phyloP scores from a whole-genome alignment of 176 grass and related monocot genomes.

The Saccharum officinarum region DNA sequence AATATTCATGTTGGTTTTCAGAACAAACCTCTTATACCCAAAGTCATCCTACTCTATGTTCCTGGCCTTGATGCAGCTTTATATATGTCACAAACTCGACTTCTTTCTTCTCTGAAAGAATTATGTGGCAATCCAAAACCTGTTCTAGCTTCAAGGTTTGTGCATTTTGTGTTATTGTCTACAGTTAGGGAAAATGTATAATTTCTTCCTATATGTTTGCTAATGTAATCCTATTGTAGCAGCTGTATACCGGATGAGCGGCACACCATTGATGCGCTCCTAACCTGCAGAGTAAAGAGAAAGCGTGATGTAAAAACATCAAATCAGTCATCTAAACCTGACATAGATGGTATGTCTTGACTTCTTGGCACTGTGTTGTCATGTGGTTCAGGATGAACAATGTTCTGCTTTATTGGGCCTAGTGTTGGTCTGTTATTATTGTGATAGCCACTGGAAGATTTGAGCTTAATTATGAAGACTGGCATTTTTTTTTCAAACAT shows the following conservation, averaged over 20 bases:
- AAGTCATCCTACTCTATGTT: slow-evolving; percentile 82
- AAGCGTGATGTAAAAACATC: slow-evolving; percentile 49
- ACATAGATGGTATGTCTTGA: slow-evolving; percentile 46
- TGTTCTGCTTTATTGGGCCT: background rate
- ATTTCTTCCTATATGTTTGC: background rate
- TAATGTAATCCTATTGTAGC: slow-evolving; percentile 36
- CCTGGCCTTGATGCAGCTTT: slow-evolving; percentile 93
- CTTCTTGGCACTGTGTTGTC: background rate
- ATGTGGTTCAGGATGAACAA: slow-evolving; percentile 11
- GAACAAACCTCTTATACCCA: slow-evolving; percentile 97
- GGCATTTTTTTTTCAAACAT: background rate
- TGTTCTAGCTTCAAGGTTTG: slow-evolving; percentile 91
- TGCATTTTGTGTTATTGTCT: slow-evolving; percentile 4
- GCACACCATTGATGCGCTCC: slow-evolving; percentile 86
- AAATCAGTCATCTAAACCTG: slow-evolving; percentile 37
- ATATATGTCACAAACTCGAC: slow-evolving; percentile 62
- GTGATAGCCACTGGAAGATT: background rate
- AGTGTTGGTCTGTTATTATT: slow-evolving; percentile 22
- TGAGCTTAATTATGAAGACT: background rate
- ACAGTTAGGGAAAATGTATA: background rate
- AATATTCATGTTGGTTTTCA: slow-evolving; percentile 36
- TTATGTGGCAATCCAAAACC: slow-evolving; percentile 88
- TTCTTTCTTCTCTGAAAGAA: slow-evolving; percentile 76
- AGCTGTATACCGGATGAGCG: slow-evolving; percentile 84
- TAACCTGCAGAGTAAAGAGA: slow-evolving; percentile 91